A percentile compares a stretch with the other conserved stretches of the same genome.
phyloP scores from a whole-genome alignment of 1,284 basidiomycete species.

The Serendipita sp. region DNA sequence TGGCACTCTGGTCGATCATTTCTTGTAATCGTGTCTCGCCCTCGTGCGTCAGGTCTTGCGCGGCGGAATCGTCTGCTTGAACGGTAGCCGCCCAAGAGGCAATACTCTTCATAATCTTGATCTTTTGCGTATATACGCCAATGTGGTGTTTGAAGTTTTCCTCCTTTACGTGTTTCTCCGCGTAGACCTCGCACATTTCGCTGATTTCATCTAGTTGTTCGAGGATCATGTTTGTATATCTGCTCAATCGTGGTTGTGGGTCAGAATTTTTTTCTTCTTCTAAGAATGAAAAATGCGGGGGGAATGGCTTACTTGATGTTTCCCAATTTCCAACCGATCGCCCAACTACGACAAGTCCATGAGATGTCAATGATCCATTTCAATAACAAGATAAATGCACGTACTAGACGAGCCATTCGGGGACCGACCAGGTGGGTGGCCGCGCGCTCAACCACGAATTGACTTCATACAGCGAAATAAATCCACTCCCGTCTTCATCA shows the following conservation, averaged over 20 bases:
- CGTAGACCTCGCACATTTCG: constrained; percentile 13
- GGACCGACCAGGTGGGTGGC: constrained; percentile 18
- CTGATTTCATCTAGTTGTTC: constrained; percentile 14
- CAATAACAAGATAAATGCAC: constrained; percentile 5
- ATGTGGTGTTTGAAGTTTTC: constrained; percentile 15
- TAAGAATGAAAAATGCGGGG: background rate
- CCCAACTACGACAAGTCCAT: constrained; percentile 16
- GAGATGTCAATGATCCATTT: background rate
- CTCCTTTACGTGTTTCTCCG: constrained; percentile 16
- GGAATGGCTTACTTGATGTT: constrained; percentile 14
- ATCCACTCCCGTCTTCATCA: constrained; percentile 23
- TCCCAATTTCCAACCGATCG: constrained; percentile 20
- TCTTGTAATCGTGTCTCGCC: background rate
- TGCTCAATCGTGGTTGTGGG: constrained; percentile 16
- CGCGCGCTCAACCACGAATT: constrained; percentile 20
- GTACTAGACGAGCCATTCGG: constrained; percentile 22
- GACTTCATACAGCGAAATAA: constrained; percentile 22
- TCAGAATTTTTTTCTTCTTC: background rate
- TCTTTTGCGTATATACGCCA: background rate
- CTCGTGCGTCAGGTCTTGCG: background rate
- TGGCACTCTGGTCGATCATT: background rate
- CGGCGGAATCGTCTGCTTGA: background rate
- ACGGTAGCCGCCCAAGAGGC: background rate
- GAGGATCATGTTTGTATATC: constrained; percentile 16
- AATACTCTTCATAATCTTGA: background rate